Base-by-base conservation (phyloP, 2,329 filamentous ascomycete species). In the Metarhizium sp. region DNA sequence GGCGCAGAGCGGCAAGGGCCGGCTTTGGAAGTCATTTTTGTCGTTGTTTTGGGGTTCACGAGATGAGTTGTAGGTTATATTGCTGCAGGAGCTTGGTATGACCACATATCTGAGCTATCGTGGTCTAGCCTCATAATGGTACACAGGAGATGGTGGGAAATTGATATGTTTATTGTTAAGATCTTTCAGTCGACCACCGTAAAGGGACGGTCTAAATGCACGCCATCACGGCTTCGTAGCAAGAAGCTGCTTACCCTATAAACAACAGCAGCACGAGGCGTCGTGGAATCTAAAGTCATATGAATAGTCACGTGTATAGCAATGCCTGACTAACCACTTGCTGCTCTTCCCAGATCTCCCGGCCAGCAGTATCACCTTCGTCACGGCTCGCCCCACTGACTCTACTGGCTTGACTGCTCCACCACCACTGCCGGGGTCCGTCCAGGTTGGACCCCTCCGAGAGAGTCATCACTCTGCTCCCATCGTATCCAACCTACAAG, bases 361-460 rank as follows among this genome's bases (percentile, higher is more conserved):
- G 10, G 32, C 32, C 6, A 34, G 32, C 32, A 34, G 10, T 11
- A 34, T 34, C 32, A 34, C 3, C 32, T 34, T 34, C 32, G 32
- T 34, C 32, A 32, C 47, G 36, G 18, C 34, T 48, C 49, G 53
- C 53, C 53, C 47, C 40, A 45, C 34, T 2, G 43, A 53, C 29
- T 53, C 46, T 49, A 30, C 20, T 40, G 34, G 13, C 34, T 40
- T 40, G 38, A 40, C 48, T 50, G 46, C 50, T 57, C 53, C 54
- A 56, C 57, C 54, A 57, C 43, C 29, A 58, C 32, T 55, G 38
- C 55, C 51, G 57, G 57, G 57, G 57, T 58, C 55, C 57, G 50
- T 54, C 57, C 54, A 38, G 36, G 30, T 57, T 54, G 57, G 57
- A 57, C 57, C 56, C 55, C 57, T 51, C 54, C 45, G 43, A 25